These are phyloP conservation scores for Rhizopus sp. DNA, from an alignment of 371 early-diverging fungal species.

Conservation along the genomic window DNA sequence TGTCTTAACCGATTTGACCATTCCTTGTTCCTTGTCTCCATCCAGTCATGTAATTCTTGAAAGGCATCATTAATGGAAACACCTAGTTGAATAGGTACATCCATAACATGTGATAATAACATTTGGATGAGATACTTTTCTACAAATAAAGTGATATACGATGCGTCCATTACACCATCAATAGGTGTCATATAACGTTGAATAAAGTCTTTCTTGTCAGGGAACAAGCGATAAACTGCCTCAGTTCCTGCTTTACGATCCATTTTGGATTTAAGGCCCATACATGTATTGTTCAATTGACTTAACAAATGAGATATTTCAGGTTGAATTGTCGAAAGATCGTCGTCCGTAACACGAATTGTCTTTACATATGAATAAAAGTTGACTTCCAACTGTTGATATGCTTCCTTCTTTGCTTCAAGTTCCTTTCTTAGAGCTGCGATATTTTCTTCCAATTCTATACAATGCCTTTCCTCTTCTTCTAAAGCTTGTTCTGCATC, in stretches of 20 bases:
- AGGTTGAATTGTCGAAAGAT: constrained; percentile 49
- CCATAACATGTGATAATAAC: constrained; percentile 25
- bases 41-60: constrained; percentile 37
- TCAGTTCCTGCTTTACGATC: constrained; percentile 35
- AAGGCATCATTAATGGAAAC: constrained; percentile 43
- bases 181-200: constrained; percentile 17
- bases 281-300: constrained; percentile 45
- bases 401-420: constrained; percentile 38
- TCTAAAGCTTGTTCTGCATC: constrained; percentile 19
- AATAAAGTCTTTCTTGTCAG: constrained; percentile 17
- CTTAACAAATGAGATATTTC: constrained; percentile 42
- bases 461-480: constrained; percentile 23
- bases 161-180: constrained; percentile 29
- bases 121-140: constrained; percentile 41
- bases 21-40: constrained; percentile 32
- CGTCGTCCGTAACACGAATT: constrained; percentile 54
- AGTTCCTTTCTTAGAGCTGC: constrained; percentile 23
- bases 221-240: constrained; percentile 21
- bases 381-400: constrained; percentile 37
- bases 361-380: constrained; percentile 45
- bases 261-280: constrained; percentile 42
- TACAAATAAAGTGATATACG: constrained; percentile 41
- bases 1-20: constrained; percentile 47
- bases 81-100: constrained; percentile 46
- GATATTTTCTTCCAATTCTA: constrained; percentile 27